Evolutionary conservation across 257 asterid genomes (phyloP), one percentile per base, ranked within the genome.

Genomic region (Scutellaria baicalensis): DNA sequence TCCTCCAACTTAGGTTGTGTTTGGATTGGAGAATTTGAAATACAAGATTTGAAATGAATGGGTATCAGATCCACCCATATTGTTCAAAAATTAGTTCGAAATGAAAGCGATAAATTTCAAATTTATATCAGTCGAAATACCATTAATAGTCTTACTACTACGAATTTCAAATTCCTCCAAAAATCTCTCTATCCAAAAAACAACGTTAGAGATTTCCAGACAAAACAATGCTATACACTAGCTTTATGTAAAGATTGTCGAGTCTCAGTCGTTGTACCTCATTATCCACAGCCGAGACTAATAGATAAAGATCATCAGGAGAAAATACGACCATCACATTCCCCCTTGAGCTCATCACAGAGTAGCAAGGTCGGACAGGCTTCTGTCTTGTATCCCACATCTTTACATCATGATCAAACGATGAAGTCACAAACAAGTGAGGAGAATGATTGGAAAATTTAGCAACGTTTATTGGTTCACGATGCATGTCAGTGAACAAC

Each of bases 261-360:
- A 43, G 39, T 73, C 33, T 27, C 33, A 27, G 64, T 44, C 31
- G 40, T 21, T 1, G 9, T 83, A 91, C 96, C 96, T 91, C 96
- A 57, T 92, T 92, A 80, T 92, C 97, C n/a, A 92, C 86, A 12
- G 93, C 86, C 1, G 96, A 92, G 11, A 89, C 91, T 31, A 89
- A 81, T 20, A 89, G 84, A 81, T 89, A 92, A 69, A 81, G 95
- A 79, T 92, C 98, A 33, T 92, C 96, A 0, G 89, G 95, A 2
- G 98, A 92, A 81, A 92, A 92, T 61, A 92, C 70, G 63, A 78
- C 98, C 98, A 89, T 91, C 75, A 91, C 97, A 38, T 88, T 91
- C 68, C 97, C 97, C 69, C 85, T 76, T 12, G 91, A 79, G 82
- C 97, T 91, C 4, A 82, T 70, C 75, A 83, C 72, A 4, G 89